Percentiles rank a stretch among this genome's conserved stretches.
These are phyloP conservation scores for Phytophthora aleatoria DNA, from an alignment of 352 stramenopile genomes.

Conservation along the genomic window DNA sequence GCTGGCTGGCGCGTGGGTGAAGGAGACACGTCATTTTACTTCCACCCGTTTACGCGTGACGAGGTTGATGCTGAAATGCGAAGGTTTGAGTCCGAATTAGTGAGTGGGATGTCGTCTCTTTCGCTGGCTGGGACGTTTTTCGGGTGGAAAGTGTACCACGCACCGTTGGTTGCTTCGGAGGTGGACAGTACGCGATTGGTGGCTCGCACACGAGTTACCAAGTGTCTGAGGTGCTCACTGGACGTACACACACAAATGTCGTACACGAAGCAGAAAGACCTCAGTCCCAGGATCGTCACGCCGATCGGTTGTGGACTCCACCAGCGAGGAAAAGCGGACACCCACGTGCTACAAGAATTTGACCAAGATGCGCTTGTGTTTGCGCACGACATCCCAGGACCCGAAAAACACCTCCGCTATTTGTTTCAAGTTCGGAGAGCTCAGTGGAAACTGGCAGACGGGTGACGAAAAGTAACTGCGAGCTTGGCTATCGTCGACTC, in stretches of 20 bases:
- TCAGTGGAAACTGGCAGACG: slow-evolving; percentile 19
- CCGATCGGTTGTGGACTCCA: slow-evolving; percentile 31
- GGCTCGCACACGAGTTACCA: slow-evolving; percentile 13
- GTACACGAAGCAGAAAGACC: slow-evolving; percentile 28
- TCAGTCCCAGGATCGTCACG: slow-evolving; percentile 30
- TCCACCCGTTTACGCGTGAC: slow-evolving; percentile 27
- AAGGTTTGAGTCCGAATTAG: slow-evolving; percentile 23
- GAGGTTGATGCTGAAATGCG: slow-evolving; percentile 26
- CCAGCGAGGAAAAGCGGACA: slow-evolving; percentile 17
- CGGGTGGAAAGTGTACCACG: slow-evolving; percentile 34
- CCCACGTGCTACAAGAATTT: slow-evolving; percentile 36
- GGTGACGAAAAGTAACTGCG: slow-evolving; percentile 18
- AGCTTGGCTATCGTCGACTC: slow-evolving; percentile 36
- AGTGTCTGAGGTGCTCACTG: slow-evolving; percentile 21
- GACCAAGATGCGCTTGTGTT: slow-evolving; percentile 35
- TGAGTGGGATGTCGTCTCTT: background rate
- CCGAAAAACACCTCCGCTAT: slow-evolving; percentile 20
- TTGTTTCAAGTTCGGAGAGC: slow-evolving; percentile 24
- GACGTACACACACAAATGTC: slow-evolving; percentile 22
- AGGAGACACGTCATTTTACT: slow-evolving; percentile 33
- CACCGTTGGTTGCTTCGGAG: slow-evolving; percentile 26
- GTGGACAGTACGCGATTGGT: slow-evolving; percentile 24
- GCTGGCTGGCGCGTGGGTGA: slow-evolving; percentile 21
- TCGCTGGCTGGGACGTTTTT: slow-evolving; percentile 26
- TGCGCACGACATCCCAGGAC: slow-evolving; percentile 26